These are phyloP conservation scores for Huiozyma sinensis DNA, from an alignment of 805 yeast genomes.

Conservation along the genomic window DNA sequence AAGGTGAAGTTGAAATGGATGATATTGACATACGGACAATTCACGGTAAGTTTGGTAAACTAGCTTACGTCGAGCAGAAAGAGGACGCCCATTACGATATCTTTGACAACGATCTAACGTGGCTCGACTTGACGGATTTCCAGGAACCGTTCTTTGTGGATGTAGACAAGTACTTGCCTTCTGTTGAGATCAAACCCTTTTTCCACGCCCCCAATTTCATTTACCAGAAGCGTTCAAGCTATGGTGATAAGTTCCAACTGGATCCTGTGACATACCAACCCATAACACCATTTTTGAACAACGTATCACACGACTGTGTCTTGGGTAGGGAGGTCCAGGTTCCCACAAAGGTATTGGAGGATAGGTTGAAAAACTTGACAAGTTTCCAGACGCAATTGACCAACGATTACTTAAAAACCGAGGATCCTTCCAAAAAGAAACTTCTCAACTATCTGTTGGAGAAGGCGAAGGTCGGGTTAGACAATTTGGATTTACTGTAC, in stretches of 20 bases:
- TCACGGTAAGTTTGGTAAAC: slow-evolving; percentile 35
- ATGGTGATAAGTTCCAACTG: slow-evolving; percentile 33
- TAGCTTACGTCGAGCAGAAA: slow-evolving; percentile 11
- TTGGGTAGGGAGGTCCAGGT: slow-evolving; percentile 20
- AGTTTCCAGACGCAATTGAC: slow-evolving; percentile 40
- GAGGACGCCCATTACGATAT: slow-evolving; percentile 23
- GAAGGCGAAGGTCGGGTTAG: slow-evolving; percentile 8
- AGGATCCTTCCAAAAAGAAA: slow-evolving; percentile 11
- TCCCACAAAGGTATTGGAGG: slow-evolving; percentile 13
- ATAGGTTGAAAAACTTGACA: slow-evolving; percentile 13
- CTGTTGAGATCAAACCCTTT: slow-evolving; percentile 47
- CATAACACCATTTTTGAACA: slow-evolving; percentile 39
- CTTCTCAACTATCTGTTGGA: slow-evolving; percentile 8
- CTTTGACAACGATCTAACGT: slow-evolving; percentile 44
- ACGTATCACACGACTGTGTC: slow-evolving; percentile 55
- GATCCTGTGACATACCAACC: slow-evolving; percentile 28
- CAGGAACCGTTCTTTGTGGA: slow-evolving; percentile 43
- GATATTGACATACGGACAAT: slow-evolving; percentile 52
- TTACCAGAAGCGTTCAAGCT: slow-evolving; percentile 54
- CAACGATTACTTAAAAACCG: slow-evolving; percentile 22
- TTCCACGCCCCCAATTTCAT: slow-evolving; percentile 58
- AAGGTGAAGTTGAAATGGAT: slow-evolving; percentile 49
- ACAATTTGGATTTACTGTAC: slow-evolving; percentile 11
- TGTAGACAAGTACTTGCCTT: slow-evolving; percentile 29
- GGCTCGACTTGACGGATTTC: slow-evolving; percentile 57